These are phyloP conservation scores for Kuraishia hungarica DNA, from an alignment of 805 yeast genomes.

Conservation along the genomic window DNA sequence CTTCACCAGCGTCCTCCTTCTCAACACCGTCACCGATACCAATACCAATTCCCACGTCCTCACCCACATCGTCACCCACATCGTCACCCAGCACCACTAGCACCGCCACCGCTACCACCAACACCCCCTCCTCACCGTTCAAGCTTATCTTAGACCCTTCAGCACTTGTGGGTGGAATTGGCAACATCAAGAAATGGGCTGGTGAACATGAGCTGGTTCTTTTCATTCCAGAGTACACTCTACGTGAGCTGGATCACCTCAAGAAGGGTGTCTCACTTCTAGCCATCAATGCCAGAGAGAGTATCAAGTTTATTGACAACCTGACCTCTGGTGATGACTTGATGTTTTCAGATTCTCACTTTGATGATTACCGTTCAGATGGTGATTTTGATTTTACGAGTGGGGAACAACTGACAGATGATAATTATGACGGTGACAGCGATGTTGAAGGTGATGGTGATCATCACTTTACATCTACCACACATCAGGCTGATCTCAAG, in stretches of 20 bases:
- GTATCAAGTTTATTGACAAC: conserved; percentile 52
- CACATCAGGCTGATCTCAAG: too few species aligned
- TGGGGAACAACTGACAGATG: too few species aligned
- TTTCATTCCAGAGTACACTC: conserved; percentile 46
- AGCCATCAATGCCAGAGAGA: conserved; percentile 59
- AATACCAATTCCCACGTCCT: too few species aligned
- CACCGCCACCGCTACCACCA: too few species aligned
- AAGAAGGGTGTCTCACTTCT: conserved; percentile 45
- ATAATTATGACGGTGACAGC: too few species aligned
- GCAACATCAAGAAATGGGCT: conserved; percentile 59
- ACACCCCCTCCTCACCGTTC: background rate
- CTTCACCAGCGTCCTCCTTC: too few species aligned
- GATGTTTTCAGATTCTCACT: background rate
- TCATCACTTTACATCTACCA: too few species aligned
- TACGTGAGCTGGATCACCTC: conserved; percentile 51
- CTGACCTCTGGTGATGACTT: conserved; percentile 11
- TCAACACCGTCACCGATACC: too few species aligned
- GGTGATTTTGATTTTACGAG: background rate
- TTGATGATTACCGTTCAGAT: background rate
- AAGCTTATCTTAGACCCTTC: conserved; percentile 55
- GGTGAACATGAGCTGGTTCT: conserved; percentile 29
- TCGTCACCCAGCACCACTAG: too few species aligned
- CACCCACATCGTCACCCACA: too few species aligned
- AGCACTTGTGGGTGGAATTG: conserved; percentile 60
- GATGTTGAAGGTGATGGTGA: conserved; percentile 5